Percentiles rank a stretch among this genome's conserved stretches.
phyloP scores from a whole-genome alignment of 805 yeast genomes.

The Lachancea lanzarotensis region DNA sequence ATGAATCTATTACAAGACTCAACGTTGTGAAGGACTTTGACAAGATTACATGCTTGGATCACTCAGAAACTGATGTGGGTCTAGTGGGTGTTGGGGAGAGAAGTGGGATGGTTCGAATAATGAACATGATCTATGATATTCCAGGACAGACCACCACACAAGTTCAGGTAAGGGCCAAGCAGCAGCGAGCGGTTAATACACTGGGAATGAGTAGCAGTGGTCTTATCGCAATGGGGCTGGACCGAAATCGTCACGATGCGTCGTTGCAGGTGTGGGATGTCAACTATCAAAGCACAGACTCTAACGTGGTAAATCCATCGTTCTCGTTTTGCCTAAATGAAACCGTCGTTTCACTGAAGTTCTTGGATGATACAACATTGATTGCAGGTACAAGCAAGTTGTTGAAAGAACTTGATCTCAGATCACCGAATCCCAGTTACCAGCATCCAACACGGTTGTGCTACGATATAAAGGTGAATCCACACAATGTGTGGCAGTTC shows the following conservation, averaged over 20 bases:
- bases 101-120: constrained; percentile 57
- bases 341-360: constrained; percentile 60
- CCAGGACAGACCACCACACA: constrained; percentile 14
- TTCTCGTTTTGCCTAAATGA: constrained; percentile 64
- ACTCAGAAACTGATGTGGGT: constrained; percentile 50
- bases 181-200: constrained; percentile 68
- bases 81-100: constrained; percentile 67
- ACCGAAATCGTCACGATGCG: constrained; percentile 67
- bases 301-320: constrained; percentile 48
- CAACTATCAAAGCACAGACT: constrained; percentile 48
- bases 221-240: constrained; percentile 70
- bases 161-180: constrained; percentile 46
- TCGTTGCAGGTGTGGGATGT: constrained; percentile 79
- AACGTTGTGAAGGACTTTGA: constrained; percentile 57
- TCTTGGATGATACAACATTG: constrained; percentile 55
- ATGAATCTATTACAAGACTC: constrained; percentile 47
- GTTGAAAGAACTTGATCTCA: constrained; percentile 68
- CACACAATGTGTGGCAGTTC: constrained; percentile 58
- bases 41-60: constrained; percentile 59
- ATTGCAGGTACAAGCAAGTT: constrained; percentile 73
- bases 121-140: constrained; percentile 43
- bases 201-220: constrained; percentile 61
- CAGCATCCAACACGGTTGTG: constrained; percentile 75
- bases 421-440: constrained; percentile 56
- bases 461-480: constrained; percentile 61